Percentiles rank a stretch among this genome's conserved stretches.
phyloP scores from a whole-genome alignment of 169 alveolate species.

The Cyclospora cayetanensis region DNA sequence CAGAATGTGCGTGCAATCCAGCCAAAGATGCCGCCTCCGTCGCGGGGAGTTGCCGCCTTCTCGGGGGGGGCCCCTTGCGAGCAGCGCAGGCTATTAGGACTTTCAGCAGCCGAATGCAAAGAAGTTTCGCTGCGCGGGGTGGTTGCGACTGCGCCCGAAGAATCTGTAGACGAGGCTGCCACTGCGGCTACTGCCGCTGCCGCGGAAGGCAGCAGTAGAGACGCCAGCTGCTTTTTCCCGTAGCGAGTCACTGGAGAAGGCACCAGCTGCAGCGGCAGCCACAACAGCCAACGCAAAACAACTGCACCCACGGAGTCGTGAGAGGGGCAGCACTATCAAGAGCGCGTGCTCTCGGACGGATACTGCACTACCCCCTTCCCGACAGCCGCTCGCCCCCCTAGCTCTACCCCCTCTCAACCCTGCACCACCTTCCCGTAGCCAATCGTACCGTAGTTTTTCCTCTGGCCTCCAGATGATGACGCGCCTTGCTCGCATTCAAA shows the following conservation, averaged over 20 bases:
- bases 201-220: neutral
- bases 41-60: neutral
- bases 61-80: neutral
- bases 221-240: neutral
- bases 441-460: no score
- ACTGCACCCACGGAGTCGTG: no score
- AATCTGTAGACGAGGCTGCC: neutral
- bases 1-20: neutral
- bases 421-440: no score
- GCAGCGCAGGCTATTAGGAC: neutral
- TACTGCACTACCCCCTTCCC: no score
- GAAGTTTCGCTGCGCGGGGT: neutral
- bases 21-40: neutral
- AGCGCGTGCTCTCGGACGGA: no score
- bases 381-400: no score
- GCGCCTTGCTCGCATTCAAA: no score
- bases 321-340: no score
- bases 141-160: neutral
- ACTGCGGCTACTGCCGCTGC: neutral
- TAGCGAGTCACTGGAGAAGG: neutral
- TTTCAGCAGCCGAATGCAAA: neutral
- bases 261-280: slow-evolving; percentile 9
- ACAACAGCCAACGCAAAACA: neutral
- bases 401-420: no score
- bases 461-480: no score